A percentile compares a stretch with the other conserved stretches of the same genome.
Evolutionary conservation across 352 stramenopile genomes (phyloP).

Genomic region (Albugo candida): DNA sequence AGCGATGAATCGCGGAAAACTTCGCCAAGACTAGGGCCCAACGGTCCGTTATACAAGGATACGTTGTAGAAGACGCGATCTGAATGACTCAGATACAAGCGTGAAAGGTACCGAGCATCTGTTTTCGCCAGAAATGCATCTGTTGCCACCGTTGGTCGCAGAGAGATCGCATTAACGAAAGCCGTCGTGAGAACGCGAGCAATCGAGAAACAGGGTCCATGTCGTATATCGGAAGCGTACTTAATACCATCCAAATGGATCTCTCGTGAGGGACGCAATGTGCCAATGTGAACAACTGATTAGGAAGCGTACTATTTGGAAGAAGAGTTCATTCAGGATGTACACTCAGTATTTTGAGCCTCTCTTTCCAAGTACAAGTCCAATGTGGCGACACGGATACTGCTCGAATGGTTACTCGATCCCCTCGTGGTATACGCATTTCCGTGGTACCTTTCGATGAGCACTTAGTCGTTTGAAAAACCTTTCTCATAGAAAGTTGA

Average conservation of each 20-base stretch:
- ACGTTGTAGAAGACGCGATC: slow-evolving; percentile 17
- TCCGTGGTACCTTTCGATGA: slow-evolving; percentile 16
- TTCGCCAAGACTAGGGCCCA: slow-evolving; percentile 56
- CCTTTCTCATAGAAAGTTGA: slow-evolving; percentile 44
- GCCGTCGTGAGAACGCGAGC: slow-evolving; percentile 9
- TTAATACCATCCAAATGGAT: slow-evolving; percentile 18
- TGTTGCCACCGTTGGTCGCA: background rate
- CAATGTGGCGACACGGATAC: too few species aligned
- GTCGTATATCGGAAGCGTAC: slow-evolving; percentile 20
- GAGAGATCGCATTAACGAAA: too few species aligned
- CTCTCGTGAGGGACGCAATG: slow-evolving; percentile 1
- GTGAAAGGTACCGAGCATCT: background rate
- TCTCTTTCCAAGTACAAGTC: too few species aligned
- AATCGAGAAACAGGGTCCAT: slow-evolving; percentile 42
- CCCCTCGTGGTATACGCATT: too few species aligned
- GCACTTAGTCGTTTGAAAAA: too few species aligned
- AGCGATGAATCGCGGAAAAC: slow-evolving; percentile 27
- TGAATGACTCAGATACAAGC: too few species aligned
- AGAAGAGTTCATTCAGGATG: too few species aligned
- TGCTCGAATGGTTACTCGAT: too few species aligned
- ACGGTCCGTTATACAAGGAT: slow-evolving; percentile 40
- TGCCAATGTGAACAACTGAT: too few species aligned
- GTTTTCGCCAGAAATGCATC: background rate
- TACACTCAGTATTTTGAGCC: too few species aligned
- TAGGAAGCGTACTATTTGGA: too few species aligned